phyloP scores from a whole-genome alignment of 2,329 filamentous ascomycete genomes.

The Ascochyta lentis region DNA sequence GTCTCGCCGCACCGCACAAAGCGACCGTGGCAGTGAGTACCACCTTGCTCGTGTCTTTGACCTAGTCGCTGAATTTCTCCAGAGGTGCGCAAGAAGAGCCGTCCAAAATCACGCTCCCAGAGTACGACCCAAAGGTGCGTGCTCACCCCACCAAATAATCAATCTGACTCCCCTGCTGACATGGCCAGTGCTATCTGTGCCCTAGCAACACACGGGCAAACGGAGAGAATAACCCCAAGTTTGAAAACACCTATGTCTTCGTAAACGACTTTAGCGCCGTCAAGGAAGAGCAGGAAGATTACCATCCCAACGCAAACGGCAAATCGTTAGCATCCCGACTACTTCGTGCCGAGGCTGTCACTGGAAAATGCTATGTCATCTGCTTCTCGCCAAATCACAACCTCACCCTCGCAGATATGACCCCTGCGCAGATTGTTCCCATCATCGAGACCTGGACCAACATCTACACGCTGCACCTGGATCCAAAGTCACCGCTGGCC shows the following conservation, averaged over 20 bases:
- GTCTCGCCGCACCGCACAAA: conserved; percentile 97
- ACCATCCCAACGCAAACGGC: conserved; percentile 61
- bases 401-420: conserved; percentile 89
- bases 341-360: conserved; percentile 83
- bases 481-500: conserved; percentile 71
- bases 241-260: conserved; percentile 88
- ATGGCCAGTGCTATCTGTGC: conserved; percentile 83
- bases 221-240: conserved; percentile 85
- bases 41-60: neutral
- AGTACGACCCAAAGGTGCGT: conserved; percentile 72
- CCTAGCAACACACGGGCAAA: conserved; percentile 88
- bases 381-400: conserved; percentile 93
- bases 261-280: conserved; percentile 98
- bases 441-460: conserved; percentile 90
- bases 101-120: conserved; percentile 63
- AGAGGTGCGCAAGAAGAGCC: conserved; percentile 58
- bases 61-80: conserved; percentile 18
- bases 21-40: conserved; percentile 93
- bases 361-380: conserved; percentile 94
- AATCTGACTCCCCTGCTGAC: conserved; percentile 25
- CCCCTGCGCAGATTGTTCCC: conserved; percentile 75
- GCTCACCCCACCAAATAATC: conserved; percentile 4
- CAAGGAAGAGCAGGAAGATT: conserved; percentile 88
- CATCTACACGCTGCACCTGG: conserved; percentile 83
- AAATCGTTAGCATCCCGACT: conserved; percentile 73